These are phyloP conservation scores for Schwanniomyces vanrijiae DNA, from an alignment of 805 yeast genomes.

Conservation along the genomic window DNA sequence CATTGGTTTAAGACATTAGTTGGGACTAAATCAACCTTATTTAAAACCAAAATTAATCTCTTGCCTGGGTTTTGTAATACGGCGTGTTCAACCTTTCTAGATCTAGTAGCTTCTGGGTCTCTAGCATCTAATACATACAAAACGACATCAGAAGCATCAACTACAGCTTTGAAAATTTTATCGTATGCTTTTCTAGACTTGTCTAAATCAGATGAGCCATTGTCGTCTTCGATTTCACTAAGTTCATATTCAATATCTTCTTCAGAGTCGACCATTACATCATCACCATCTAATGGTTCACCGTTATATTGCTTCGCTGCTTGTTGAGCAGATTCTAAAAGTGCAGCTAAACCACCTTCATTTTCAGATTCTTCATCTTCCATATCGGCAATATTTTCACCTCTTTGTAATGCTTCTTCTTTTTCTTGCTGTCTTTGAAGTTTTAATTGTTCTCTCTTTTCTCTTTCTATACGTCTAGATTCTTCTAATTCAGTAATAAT, in stretches of 20 bases:
- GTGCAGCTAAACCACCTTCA: conserved; percentile 66
- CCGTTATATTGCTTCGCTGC: conserved; percentile 79
- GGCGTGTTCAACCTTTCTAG: conserved; percentile 87
- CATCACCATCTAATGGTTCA: conserved; percentile 38
- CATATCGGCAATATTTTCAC: conserved; percentile 33
- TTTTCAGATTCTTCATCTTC: conserved; percentile 44
- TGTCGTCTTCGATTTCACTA: conserved; percentile 42
- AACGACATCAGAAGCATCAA: conserved; percentile 88
- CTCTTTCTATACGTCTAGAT: conserved; percentile 53
- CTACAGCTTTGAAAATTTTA: conserved; percentile 89
- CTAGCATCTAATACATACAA: conserved; percentile 95
- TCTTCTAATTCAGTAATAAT: conserved; percentile 73
- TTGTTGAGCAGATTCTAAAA: conserved; percentile 83
- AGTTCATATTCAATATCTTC: conserved; percentile 44
- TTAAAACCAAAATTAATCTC: conserved; percentile 79
- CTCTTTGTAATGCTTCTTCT: conserved; percentile 38
- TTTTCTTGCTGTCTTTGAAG: conserved; percentile 51
- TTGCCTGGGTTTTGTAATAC: conserved; percentile 78
- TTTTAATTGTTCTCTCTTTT: conserved; percentile 51
- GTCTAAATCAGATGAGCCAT: conserved; percentile 52
- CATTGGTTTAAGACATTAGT: conserved; percentile 79
- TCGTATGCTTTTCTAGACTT: conserved; percentile 89
- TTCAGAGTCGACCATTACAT: conserved; percentile 30
- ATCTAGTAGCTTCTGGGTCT: conserved; percentile 94
- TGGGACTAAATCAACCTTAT: conserved; percentile 93